Evolutionary conservation across 2,329 filamentous ascomycete genomes (phyloP).

Genomic region (Arachnomyces sp.): DNA sequence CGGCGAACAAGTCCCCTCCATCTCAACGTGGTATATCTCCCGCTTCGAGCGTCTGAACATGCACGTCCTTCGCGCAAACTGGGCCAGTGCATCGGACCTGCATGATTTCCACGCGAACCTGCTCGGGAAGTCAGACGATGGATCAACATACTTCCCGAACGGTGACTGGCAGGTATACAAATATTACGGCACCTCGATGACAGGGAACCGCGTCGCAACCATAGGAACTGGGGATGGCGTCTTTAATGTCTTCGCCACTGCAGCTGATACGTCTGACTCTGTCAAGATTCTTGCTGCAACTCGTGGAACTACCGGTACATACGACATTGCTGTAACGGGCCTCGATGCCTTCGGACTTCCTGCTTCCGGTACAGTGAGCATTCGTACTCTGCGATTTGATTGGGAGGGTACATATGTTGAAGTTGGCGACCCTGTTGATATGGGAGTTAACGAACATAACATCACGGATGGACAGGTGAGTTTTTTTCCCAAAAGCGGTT

Average conservation of each 20-base stretch:
- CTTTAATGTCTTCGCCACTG: conserved; percentile 32
- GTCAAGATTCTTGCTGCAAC: conserved; percentile 28
- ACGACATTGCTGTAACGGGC: conserved; percentile 9
- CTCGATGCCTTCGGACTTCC: too few species aligned
- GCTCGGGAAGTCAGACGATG: conserved; percentile 21
- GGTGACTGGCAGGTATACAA: conserved; percentile 41
- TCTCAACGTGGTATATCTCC: conserved; percentile 35
- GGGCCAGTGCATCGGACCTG: conserved; percentile 32
- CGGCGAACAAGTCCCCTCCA: conserved; percentile 35
- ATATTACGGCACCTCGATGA: conserved; percentile 38
- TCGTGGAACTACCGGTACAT: conserved; percentile 20
- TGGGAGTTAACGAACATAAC: too few species aligned
- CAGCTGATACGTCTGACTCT: conserved; percentile 16
- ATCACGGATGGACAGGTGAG: too few species aligned
- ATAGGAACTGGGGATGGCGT: conserved; percentile 23
- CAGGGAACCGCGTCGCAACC: conserved; percentile 30
- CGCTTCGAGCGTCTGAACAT: conserved; percentile 40
- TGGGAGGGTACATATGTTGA: too few species aligned
- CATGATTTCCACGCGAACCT: conserved; percentile 41
- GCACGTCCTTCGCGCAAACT: conserved; percentile 40
- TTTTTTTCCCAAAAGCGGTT: too few species aligned
- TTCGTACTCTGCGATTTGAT: too few species aligned
- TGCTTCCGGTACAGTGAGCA: too few species aligned
- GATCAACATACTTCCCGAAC: conserved; percentile 28
- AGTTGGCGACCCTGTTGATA: too few species aligned